Evolutionary conservation across 2,329 filamentous ascomycete genomes (phyloP).

Genomic region (Gremmenia infestans): DNA sequence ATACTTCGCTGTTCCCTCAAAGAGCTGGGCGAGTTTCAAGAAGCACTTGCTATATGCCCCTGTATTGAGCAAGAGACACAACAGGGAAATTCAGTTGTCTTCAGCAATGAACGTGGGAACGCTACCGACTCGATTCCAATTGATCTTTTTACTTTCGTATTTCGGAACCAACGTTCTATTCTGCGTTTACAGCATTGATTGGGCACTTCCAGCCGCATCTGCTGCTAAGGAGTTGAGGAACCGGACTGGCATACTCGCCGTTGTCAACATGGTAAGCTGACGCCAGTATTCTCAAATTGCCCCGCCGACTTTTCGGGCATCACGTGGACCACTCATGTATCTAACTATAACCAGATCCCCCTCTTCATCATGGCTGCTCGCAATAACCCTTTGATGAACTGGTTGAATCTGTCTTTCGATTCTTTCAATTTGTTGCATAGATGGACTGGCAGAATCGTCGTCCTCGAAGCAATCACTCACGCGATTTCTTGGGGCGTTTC

Average conservation of each 20-base stretch:
- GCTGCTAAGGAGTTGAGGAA: slow-evolving; percentile 54
- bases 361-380: slow-evolving; percentile 69
- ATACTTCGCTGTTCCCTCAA: slow-evolving; percentile 64
- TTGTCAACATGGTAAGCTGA: slow-evolving; percentile 64
- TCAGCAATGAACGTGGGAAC: slow-evolving; percentile 68
- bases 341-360: slow-evolving; percentile 42
- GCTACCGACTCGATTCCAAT: slow-evolving; percentile 73
- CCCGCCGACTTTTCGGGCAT: neutral
- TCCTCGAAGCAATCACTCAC: slow-evolving; percentile 64
- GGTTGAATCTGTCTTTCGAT: slow-evolving; percentile 72
- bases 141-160: slow-evolving; percentile 62
- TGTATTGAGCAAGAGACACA: slow-evolving; percentile 69
- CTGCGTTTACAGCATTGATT: slow-evolving; percentile 64
- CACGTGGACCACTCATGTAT: slow-evolving; percentile 8
- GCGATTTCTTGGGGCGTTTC: slow-evolving; percentile 53
- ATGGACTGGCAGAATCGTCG: slow-evolving; percentile 73
- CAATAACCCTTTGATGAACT: slow-evolving; percentile 71
- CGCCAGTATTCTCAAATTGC: neutral
- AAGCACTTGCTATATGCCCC: slow-evolving; percentile 66
- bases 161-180: slow-evolving; percentile 72
- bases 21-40: slow-evolving; percentile 56
- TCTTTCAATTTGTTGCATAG: slow-evolving; percentile 78
- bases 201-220: slow-evolving; percentile 40
- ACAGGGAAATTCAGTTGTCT: slow-evolving; percentile 65
- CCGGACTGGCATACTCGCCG: slow-evolving; percentile 63